Evolutionary conservation across 1,284 basidiomycete species (phyloP).

Genomic region (Ustilago hordei): DNA sequence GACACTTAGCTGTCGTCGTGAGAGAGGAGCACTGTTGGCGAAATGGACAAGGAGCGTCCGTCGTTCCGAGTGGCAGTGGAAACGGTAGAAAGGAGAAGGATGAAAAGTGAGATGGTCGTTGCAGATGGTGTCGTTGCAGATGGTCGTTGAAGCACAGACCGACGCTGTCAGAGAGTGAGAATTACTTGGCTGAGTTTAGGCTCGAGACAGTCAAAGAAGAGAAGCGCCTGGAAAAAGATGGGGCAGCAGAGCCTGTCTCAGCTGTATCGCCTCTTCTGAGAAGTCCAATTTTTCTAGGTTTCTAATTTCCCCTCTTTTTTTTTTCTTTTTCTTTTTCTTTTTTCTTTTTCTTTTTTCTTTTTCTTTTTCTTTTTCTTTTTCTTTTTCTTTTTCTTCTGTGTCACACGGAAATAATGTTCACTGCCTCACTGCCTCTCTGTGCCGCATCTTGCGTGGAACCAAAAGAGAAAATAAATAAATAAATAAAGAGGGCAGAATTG

Average conservation of each 20-base stretch:
- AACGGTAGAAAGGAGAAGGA: background rate
- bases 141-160: background rate
- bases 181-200: background rate
- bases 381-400: background rate
- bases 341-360: too few relatives aligned
- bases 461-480: background rate
- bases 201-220: background rate
- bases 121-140: background rate
- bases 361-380: too few relatives aligned
- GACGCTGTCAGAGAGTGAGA: background rate
- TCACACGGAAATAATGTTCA: background rate
- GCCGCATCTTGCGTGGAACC: conserved; percentile 6
- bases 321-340: too few relatives aligned
- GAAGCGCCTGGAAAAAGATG: background rate
- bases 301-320: background rate
- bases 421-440: background rate
- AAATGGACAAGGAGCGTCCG: background rate
- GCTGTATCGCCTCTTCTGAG: background rate
- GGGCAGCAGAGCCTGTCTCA: background rate
- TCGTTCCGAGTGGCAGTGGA: background rate
- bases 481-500: conserved; percentile 2
- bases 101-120: background rate
- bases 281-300: background rate
- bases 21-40: background rate
- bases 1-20: background rate